Base-by-base conservation (phyloP, 1,139 yeast species). In the Blastobotrys arbuscula region DNA sequence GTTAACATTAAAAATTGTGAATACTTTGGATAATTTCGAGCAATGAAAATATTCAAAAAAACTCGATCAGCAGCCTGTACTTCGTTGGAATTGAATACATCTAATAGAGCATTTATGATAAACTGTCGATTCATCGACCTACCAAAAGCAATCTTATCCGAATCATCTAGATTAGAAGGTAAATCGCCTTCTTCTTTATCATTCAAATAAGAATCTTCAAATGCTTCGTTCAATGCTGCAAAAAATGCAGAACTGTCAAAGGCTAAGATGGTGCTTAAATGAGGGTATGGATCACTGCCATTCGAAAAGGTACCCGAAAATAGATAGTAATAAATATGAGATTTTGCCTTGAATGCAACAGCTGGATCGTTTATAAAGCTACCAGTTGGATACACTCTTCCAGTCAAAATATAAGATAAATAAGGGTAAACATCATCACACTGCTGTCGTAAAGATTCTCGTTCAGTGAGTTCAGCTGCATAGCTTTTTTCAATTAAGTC, bases 371-470 rank as follows among this genome's bases (percentile, higher is more conserved):
- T 67, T 31, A 83, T 71, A 20, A 64, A 65, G 34, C 70, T 66
- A 15, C 82, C 90, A 0, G 84, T 81, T 0, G 96, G 96, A 61
- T 81, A 89, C 51, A 82, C 82, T 44, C 89, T 69, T 0, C 95
- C 94, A 0, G 89, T 81, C 39, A 87, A 67, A n/a, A 81, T 69
- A 57, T 78, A 82, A 0, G 89, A 73, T 56, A 89, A 63, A 61
- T 84, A 89, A 0, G 81, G 71, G 56, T 71, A 85, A 0, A 79
- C 77, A 53, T 72, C 74, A 8, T 58, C 56, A 1, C 64, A 67
- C 23, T 51, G 41, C 10, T 42, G 44, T 23, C 33, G 18, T 19
- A 51, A 53, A 6, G 51, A 46, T 4, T 50, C 55, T 13, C 55
- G 50, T 6, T 50, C 53, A 5, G 49, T 51, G 7, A 49, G 42